Base-by-base conservation (phyloP, 2,329 filamentous ascomycete genomes). In the Orbilia oligospora region DNA sequence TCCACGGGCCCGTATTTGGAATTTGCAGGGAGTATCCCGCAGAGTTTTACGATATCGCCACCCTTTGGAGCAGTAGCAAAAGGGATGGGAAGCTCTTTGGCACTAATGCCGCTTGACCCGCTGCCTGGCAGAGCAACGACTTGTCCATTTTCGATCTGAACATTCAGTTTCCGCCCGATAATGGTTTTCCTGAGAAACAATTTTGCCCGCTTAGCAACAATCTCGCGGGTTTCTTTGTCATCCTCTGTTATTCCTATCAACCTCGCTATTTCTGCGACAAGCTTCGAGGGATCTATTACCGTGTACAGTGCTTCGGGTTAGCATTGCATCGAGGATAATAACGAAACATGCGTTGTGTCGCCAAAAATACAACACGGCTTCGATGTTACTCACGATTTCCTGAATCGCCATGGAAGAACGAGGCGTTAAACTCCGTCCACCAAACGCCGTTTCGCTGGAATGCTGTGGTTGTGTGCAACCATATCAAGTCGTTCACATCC, bases 371-470 rank as follows among this genome's bases (percentile, higher is more conserved):
- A 67, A 67, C 44, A 53, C 14, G n/a, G 14, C 10, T 20, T 14
- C 9, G 27, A 44, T 10, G 38, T 49, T 16, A 61, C 73, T 65
- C 18, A 79, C 75, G 68, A n/a, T 79, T 49, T 1, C 68, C 68
- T 10, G 68, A 72, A 8, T 69, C 46, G 1, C 49, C 63, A 30
- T 79, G 75, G 38, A 79, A 79, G 68, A 79, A 79, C 0, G 68
- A 72, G 44, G 75, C 75, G 30, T 72, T 79, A 58, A 79, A 79
- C 49, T 79, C 75, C 3, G 70, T 49, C 65, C 70, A 72, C 68
- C 63, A 72, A 30, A 38, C 27, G 10, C 63, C 70, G 1, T 79
- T 36, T 24, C 53, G 36, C 24, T 55, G 68, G 27, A 72, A 79
- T 30, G 68, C 75, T 8, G 68, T 79, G 20, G 75, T 73, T 18